These are phyloP conservation scores for Pseudogymnoascus destructans DNA, from an alignment of 2,329 filamentous ascomycete species.

Conservation along the genomic window DNA sequence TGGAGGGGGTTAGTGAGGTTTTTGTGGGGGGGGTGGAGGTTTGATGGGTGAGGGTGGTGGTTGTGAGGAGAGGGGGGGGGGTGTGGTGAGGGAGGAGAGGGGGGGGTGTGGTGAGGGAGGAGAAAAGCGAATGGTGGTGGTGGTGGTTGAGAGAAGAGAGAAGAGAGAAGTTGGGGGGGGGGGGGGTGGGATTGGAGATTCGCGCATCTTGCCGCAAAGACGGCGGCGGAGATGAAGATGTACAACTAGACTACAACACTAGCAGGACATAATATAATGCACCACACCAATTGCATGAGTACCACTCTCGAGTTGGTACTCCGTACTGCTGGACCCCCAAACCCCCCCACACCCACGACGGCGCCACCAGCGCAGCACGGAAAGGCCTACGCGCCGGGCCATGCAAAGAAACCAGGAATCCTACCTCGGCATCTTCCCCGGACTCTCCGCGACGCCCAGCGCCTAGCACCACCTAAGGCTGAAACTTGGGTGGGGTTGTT, in stretches of 20 bases:
- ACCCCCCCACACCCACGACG: too few relatives aligned
- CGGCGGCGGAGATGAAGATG: background rate
- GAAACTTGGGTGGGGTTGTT: background rate
- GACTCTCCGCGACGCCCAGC: background rate
- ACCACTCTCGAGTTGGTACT: background rate
- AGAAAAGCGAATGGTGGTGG: background rate
- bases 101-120: background rate
- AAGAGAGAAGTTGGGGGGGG: background rate
- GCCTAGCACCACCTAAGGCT: background rate
- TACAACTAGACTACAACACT: background rate
- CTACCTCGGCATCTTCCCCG: background rate
- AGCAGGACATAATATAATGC: background rate
- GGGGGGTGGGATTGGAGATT: background rate
- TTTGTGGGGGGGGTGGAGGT: slow-evolving; percentile 74
- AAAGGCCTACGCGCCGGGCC: too few relatives aligned
- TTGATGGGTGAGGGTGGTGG: background rate
- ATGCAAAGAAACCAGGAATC: too few relatives aligned
- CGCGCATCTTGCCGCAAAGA: background rate
- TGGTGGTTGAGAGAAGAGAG: background rate
- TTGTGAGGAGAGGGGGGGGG: too few relatives aligned
- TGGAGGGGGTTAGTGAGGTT: slow-evolving; percentile 75
- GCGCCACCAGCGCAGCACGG: too few relatives aligned
- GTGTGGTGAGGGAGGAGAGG: background rate
- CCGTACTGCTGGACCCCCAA: too few relatives aligned
- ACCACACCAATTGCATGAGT: background rate